Percentiles rank a stretch among this genome's conserved stretches.
Conservation (phyloP, 345 rosid genomes). For the Garcia nutans region DNA sequence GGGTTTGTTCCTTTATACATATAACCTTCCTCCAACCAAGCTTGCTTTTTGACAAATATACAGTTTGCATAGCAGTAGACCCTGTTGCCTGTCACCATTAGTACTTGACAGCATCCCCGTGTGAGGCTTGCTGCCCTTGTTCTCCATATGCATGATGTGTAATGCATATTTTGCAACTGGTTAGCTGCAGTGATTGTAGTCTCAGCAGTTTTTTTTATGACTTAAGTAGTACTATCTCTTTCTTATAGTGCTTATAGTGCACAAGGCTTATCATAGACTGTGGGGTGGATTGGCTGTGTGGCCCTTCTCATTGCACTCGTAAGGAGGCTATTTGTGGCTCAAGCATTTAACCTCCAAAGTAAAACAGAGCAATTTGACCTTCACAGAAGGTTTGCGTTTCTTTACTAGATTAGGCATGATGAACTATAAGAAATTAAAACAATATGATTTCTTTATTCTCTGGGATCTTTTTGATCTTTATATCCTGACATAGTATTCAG, state of each 20-base stretch:
- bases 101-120: not conserved
- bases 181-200: not conserved
- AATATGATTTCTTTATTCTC: too few relatives aligned
- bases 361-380: not conserved
- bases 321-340: not conserved
- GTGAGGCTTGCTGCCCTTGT: not conserved
- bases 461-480: not conserved
- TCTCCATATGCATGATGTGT: too few relatives aligned
- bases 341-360: not conserved
- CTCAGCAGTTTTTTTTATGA: too few relatives aligned
- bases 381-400: not conserved
- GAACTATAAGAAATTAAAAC: not conserved
- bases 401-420: not conserved
- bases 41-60: not conserved
- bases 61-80: not conserved
- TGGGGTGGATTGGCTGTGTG: not conserved
- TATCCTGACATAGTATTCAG: not conserved
- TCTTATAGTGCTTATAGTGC: not conserved
- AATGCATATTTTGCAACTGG: not conserved
- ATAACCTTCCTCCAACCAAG: not conserved
- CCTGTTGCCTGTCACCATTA: not conserved
- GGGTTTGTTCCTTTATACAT: not conserved
- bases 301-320: not conserved
- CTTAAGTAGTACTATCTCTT: not conserved
- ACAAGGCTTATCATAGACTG: too few relatives aligned